A percentile compares a stretch with the other conserved stretches of the same genome.
These are phyloP conservation scores for Podospora pseudocomata DNA, from an alignment of 495 filamentous ascomycete genomes.

Conservation along the genomic window DNA sequence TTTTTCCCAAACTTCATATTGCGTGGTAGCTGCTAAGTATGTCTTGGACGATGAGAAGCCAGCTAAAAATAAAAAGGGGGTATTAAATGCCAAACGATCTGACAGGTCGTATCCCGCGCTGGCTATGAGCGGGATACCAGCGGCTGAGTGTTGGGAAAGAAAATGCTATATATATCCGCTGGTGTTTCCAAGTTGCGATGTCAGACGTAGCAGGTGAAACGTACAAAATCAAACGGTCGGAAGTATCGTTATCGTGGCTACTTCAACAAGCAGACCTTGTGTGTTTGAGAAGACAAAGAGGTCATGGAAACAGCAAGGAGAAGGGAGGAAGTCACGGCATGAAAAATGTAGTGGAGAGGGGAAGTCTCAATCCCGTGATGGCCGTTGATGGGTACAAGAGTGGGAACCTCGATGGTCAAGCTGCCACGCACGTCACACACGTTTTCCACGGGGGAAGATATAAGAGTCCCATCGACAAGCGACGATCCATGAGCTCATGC, in stretches of 20 bases:
- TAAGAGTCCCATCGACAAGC: neutral
- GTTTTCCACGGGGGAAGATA: neutral
- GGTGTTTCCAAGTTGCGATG: neutral
- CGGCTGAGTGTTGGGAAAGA: neutral
- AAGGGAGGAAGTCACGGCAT: neutral
- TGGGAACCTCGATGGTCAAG: neutral
- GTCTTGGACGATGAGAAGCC: neutral
- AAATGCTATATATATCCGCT: neutral
- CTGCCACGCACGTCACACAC: neutral
- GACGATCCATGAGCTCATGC: conserved; percentile 4
- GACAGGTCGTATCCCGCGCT: neutral
- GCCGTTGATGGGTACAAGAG: neutral
- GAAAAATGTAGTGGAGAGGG: neutral
- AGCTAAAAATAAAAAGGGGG: neutral
- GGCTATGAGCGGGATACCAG: neutral
- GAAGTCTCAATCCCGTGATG: neutral
- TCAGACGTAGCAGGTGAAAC: neutral
- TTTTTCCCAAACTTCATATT: conserved; percentile 81
- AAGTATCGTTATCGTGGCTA: neutral
- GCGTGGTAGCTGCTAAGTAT: neutral
- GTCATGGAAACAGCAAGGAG: neutral
- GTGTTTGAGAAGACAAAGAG: neutral
- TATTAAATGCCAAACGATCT: neutral
- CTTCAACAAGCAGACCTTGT: neutral
- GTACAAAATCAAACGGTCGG: neutral